phyloP scores from a whole-genome alignment of 306 rosid genomes.

The Acacia melanoxylon region DNA sequence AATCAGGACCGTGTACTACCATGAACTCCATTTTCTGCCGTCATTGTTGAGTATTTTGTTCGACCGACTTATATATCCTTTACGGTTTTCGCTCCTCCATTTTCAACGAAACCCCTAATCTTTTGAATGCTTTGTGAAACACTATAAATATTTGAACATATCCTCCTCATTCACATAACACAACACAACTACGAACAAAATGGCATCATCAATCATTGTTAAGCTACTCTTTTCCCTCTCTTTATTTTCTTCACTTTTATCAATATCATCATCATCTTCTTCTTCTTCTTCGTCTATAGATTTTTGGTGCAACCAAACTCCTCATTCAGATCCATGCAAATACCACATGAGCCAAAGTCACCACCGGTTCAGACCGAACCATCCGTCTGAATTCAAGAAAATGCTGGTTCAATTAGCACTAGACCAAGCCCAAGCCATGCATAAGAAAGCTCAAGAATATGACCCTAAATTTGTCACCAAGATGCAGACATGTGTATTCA shows the following conservation, averaged over 20 bases:
- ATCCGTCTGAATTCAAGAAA: constrained; percentile 52
- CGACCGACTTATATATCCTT: background rate
- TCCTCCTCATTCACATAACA: background rate
- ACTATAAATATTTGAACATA: background rate
- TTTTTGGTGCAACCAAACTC: constrained; percentile 78
- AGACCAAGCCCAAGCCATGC: constrained; percentile 43
- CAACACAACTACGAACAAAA: constrained; percentile 20
- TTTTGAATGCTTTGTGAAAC: background rate
- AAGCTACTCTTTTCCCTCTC: constrained; percentile 29
- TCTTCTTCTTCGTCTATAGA: constrained; percentile 28
- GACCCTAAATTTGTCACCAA: constrained; percentile 25
- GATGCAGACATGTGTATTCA: constrained; percentile 41
- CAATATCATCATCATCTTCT: constrained; percentile 1
- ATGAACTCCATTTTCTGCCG: too few species aligned
- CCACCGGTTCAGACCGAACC: constrained; percentile 35
- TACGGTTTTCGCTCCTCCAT: background rate
- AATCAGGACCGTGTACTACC: too few species aligned
- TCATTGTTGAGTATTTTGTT: background rate
- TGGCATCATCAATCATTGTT: constrained; percentile 34
- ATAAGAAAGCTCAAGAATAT: constrained; percentile 10
- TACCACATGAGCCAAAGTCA: constrained; percentile 38
- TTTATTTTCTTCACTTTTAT: constrained; percentile 39
- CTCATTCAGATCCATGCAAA: constrained; percentile 67
- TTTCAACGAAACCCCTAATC: background rate
- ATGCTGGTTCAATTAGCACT: constrained; percentile 19